phyloP scores from a whole-genome alignment of 305 asterid genomes.

The Nicotiana rustica region DNA sequence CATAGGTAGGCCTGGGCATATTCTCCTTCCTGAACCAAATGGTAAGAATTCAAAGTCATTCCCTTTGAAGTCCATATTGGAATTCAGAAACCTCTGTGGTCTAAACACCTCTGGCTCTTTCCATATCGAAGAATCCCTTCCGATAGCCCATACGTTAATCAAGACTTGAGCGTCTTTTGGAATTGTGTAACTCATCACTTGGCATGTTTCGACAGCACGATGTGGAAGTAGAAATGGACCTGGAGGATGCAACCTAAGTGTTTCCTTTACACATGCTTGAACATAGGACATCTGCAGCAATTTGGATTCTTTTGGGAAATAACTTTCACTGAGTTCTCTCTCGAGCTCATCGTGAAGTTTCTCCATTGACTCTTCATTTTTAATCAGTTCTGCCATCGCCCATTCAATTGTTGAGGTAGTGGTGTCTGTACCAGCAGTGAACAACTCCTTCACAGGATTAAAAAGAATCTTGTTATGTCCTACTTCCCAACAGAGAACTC shows the following conservation, averaged over 20 bases:
- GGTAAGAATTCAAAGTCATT: slow-evolving; percentile 53
- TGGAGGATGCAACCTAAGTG: slow-evolving; percentile 61
- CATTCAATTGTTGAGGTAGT: slow-evolving; percentile 50
- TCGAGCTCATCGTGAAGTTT: slow-evolving; percentile 47
- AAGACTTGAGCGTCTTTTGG: slow-evolving; percentile 50
- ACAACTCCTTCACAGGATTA: slow-evolving; percentile 45
- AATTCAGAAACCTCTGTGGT: slow-evolving; percentile 51
- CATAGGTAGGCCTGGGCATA: slow-evolving; percentile 60
- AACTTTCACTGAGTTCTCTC: slow-evolving; percentile 33
- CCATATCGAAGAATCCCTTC: slow-evolving; percentile 53
- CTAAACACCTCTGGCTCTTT: slow-evolving; percentile 47
- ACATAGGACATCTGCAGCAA: slow-evolving; percentile 42
- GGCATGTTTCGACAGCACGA: slow-evolving; percentile 44
- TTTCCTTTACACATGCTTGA: slow-evolving; percentile 53
- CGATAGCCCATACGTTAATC: slow-evolving; percentile 53
- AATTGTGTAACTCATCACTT: slow-evolving; percentile 44
- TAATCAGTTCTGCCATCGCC: slow-evolving; percentile 47
- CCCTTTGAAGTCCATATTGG: slow-evolving; percentile 51
- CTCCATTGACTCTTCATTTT: slow-evolving; percentile 37
- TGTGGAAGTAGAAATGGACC: slow-evolving; percentile 49
- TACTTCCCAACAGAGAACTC: background rate
- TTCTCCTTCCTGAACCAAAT: slow-evolving; percentile 60
- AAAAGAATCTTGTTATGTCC: background rate
- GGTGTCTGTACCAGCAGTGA: slow-evolving; percentile 52
- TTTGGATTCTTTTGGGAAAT: slow-evolving; percentile 32